phyloP scores from a whole-genome alignment of 225 moss, liverwort and hornwort genomes.

The Rhytidiadelphus loreus region DNA sequence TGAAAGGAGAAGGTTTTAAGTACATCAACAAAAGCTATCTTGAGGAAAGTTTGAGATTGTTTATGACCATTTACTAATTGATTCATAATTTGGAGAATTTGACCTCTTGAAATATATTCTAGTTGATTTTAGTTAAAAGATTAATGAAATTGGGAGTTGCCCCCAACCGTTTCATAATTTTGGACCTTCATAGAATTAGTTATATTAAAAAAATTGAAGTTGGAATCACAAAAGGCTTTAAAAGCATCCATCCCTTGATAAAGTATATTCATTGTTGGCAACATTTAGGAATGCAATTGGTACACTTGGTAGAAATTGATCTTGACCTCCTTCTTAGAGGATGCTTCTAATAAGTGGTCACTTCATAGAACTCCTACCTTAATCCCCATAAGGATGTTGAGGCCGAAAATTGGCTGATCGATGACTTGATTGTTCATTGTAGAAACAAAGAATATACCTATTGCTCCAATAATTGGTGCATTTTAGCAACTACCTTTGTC shows the following conservation, averaged over 20 bases:
- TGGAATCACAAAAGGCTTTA: neutral
- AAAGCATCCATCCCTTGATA: neutral
- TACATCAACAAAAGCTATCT: neutral
- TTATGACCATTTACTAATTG: neutral
- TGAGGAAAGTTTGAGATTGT: neutral
- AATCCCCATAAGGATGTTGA: too few relatives aligned
- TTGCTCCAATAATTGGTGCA: too few relatives aligned
- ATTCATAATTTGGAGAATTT: neutral
- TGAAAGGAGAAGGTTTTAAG: neutral
- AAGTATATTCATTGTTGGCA: rapidly evolving
- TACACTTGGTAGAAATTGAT: neutral
- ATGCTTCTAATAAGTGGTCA: too few relatives aligned
- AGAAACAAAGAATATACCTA: too few relatives aligned
- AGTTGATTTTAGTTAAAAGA: neutral
- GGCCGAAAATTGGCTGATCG: too few relatives aligned
- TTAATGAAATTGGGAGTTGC: neutral
- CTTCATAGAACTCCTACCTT: too few relatives aligned
- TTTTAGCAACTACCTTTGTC: too few relatives aligned
- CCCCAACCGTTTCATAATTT: rapidly evolving
- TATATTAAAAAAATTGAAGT: neutral
- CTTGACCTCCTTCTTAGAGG: neutral
- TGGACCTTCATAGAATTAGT: neutral
- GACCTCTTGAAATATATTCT: neutral
- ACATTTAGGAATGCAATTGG: neutral
- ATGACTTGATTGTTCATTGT: too few relatives aligned